These are phyloP conservation scores for Penicillium cosmopolitanum DNA, from an alignment of 495 filamentous ascomycete species.

Conservation along the genomic window DNA sequence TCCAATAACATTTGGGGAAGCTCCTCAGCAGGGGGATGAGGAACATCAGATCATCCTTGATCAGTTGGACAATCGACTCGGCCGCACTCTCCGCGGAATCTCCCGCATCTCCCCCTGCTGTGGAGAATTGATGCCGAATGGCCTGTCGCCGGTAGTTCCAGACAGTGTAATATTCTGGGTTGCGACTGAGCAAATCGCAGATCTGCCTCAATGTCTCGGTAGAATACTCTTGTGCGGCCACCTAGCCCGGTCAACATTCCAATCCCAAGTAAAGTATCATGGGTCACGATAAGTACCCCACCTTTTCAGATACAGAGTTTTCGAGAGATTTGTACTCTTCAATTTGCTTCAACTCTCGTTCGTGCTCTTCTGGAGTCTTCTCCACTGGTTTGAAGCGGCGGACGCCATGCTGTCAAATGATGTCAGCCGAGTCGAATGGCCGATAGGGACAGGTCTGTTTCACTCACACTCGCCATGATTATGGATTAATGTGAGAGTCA, in stretches of 20 bases:
- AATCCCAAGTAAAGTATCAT: background rate
- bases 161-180: slow-evolving; percentile 97
- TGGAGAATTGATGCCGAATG: slow-evolving; percentile 51
- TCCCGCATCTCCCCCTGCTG: slow-evolving; percentile 19
- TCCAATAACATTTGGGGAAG: slow-evolving; percentile 98
- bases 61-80: slow-evolving; percentile 49
- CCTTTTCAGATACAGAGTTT: slow-evolving; percentile 62
- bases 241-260: slow-evolving; percentile 36
- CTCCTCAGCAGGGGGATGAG: slow-evolving; percentile 80
- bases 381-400: slow-evolving; percentile 62
- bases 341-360: slow-evolving; percentile 77
- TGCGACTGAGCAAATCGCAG: slow-evolving; percentile 76
- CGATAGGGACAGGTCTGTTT: background rate
- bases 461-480: slow-evolving; percentile 58
- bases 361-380: slow-evolving; percentile 64
- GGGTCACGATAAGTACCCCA: slow-evolving; percentile 26
- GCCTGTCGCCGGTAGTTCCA: slow-evolving; percentile 91
- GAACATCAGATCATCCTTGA: slow-evolving; percentile 74
- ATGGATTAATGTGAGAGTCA: background rate
- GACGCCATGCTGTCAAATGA: slow-evolving; percentile 70
- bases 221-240: slow-evolving; percentile 62
- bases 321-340: slow-evolving; percentile 75
- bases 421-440: slow-evolving; percentile 9
- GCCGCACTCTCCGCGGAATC: slow-evolving; percentile 19
- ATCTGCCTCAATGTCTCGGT: slow-evolving; percentile 71